A percentile compares a stretch with the other conserved stretches of the same genome.
These are phyloP conservation scores for Pilaira anomala DNA, from an alignment of 192 early-diverging fungal genomes.

Conservation along the genomic window DNA sequence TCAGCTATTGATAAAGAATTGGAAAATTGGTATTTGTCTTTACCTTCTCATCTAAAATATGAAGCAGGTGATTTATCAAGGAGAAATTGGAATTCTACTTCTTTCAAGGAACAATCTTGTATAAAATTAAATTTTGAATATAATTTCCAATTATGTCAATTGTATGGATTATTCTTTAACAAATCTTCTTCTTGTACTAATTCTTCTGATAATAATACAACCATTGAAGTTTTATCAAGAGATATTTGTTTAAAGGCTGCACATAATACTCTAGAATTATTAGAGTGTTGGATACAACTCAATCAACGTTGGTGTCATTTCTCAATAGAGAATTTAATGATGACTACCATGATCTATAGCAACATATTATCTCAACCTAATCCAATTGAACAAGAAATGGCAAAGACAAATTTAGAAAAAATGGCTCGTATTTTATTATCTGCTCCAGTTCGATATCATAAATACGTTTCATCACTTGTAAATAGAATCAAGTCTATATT, in stretches of 20 bases:
- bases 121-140: constrained; percentile 39
- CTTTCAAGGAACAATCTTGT: constrained; percentile 38
- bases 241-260: constrained; percentile 26
- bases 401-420: constrained; percentile 16
- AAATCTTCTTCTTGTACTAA: constrained; percentile 7
- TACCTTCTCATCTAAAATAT: constrained; percentile 33
- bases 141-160: constrained; percentile 34
- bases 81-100: constrained; percentile 20
- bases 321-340: constrained; percentile 29
- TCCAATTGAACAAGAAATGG: not conserved
- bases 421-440: constrained; percentile 9
- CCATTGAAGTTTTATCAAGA: constrained; percentile 23
- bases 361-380: constrained; percentile 7
- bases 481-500: constrained; percentile 20
- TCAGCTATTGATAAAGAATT: constrained; percentile 27
- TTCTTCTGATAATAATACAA: not conserved
- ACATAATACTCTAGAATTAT: constrained; percentile 23
- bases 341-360: constrained; percentile 26
- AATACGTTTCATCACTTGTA: constrained; percentile 24
- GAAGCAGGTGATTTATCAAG: constrained; percentile 2
- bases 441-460: constrained; percentile 30
- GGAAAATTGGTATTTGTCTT: constrained; percentile 24
- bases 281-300: constrained; percentile 32
- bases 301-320: constrained; percentile 39
- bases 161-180: constrained; percentile 31